Conservation (phyloP, 306 rosid genomes). For the Ziziphus jujuba region DNA sequence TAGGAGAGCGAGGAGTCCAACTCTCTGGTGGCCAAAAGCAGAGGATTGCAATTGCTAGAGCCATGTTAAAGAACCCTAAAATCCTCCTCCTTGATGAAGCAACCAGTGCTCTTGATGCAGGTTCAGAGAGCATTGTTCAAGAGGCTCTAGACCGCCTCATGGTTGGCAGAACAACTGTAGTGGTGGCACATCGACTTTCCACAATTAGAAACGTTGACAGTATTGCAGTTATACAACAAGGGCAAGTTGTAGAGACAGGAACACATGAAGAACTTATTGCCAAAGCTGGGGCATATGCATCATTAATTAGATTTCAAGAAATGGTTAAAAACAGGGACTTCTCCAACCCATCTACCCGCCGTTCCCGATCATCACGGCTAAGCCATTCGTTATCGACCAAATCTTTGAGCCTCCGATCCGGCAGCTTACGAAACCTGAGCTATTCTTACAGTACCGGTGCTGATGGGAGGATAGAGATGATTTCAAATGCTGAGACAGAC, state of each 20-base stretch:
- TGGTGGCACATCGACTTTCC: conserved; percentile 90
- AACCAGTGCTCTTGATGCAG: conserved; percentile 94
- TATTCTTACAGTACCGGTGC: conserved; percentile 94
- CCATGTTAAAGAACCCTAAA: conserved; percentile 91
- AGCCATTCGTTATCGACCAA: conserved; percentile 93
- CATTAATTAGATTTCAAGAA: conserved; percentile 93
- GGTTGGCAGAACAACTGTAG: conserved; percentile 93
- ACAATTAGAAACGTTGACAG: conserved; percentile 88
- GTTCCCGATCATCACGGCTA: conserved; percentile 78
- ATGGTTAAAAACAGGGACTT: conserved; percentile 83
- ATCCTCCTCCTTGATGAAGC: conserved; percentile 97
- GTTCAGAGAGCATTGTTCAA: conserved; percentile 96
- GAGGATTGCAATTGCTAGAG: conserved; percentile 97
- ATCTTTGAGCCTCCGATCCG: conserved; percentile 87
- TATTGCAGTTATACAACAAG: conserved; percentile 94
- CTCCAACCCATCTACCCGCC: conserved; percentile 82
- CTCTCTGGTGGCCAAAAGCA: conserved; percentile 97
- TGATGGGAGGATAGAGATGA: conserved; percentile 96
- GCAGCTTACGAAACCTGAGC: conserved; percentile 91
- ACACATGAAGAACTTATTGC: conserved; percentile 90
- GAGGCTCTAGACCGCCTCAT: conserved; percentile 95
- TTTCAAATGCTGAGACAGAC: conserved; percentile 91
- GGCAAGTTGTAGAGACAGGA: conserved; percentile 93
- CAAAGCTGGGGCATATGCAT: conserved; percentile 81
- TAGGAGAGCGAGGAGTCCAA: conserved; percentile 95